These are phyloP conservation scores for Boletus subcaerulescens DNA, from an alignment of 768 basidiomycete species.

Conservation along the genomic window DNA sequence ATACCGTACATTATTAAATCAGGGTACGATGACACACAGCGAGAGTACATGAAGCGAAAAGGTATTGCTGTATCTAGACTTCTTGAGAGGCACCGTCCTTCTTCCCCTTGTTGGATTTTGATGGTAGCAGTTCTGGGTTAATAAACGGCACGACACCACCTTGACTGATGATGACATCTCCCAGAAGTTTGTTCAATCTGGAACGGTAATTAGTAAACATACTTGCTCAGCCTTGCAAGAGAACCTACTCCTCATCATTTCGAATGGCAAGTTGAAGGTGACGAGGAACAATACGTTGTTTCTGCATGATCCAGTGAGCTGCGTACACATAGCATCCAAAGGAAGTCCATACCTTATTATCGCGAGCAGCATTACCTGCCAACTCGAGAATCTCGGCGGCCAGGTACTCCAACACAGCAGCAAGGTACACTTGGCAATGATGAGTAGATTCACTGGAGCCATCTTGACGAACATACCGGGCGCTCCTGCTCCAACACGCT, in stretches of 20 bases:
- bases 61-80: slow-evolving; percentile 33
- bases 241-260: slow-evolving; percentile 66
- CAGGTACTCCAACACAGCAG: slow-evolving; percentile 85
- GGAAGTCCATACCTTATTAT: slow-evolving; percentile 50
- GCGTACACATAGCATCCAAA: neutral
- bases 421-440: slow-evolving; percentile 60
- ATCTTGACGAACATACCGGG: slow-evolving; percentile 44
- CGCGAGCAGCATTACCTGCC: slow-evolving; percentile 74
- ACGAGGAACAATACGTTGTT: slow-evolving; percentile 78
- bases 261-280: slow-evolving; percentile 74
- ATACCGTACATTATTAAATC: slow-evolving; percentile 32
- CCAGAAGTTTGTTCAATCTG: slow-evolving; percentile 56
- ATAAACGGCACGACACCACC: slow-evolving; percentile 76
- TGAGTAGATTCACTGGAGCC: neutral
- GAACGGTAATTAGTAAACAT: neutral
- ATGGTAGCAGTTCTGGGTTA: slow-evolving; percentile 45
- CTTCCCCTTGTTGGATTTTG: slow-evolving; percentile 46
- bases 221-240: neutral
- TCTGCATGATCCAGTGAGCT: slow-evolving; percentile 28
- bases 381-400: slow-evolving; percentile 85
- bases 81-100: slow-evolving; percentile 51
- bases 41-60: slow-evolving; percentile 4
- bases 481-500: slow-evolving; percentile 67
- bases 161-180: slow-evolving; percentile 66
- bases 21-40: slow-evolving; percentile 25